Evolutionary conservation across 129 eudicot genomes (phyloP).

Genomic region (Oenanthe sinensis): DNA sequence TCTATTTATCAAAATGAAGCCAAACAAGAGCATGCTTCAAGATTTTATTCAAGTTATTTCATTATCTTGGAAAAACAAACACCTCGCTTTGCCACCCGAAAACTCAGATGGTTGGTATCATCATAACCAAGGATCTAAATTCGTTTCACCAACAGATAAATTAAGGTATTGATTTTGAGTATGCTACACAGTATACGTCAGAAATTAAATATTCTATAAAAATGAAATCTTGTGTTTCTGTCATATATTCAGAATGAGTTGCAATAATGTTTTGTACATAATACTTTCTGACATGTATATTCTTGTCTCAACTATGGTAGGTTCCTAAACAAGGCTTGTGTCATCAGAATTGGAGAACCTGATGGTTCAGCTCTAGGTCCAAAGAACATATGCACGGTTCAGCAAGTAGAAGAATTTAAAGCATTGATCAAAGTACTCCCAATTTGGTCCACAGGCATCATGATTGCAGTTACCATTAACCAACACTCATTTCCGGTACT

Average conservation of each 20-base stretch:
- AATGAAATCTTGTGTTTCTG: background rate
- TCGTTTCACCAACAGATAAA: conserved; percentile 32
- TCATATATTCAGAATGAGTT: background rate
- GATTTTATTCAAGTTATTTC: conserved; percentile 40
- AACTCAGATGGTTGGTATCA: conserved; percentile 23
- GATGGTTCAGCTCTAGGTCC: conserved; percentile 32
- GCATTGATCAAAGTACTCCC: conserved; percentile 64
- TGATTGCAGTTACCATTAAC: conserved; percentile 42
- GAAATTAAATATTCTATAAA: background rate
- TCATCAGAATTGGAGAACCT: conserved; percentile 29
- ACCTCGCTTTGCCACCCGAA: conserved; percentile 31
- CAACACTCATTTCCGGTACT: conserved; percentile 55
- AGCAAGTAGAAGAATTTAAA: conserved; percentile 70
- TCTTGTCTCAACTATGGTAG: conserved; percentile 20
- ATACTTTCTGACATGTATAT: background rate
- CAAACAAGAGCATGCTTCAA: conserved; percentile 46
- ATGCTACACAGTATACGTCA: background rate
- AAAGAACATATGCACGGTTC: conserved; percentile 48
- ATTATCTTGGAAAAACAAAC: conserved; percentile 41
- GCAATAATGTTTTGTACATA: background rate
- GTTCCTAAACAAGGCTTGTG: conserved; percentile 67
- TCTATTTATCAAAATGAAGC: conserved; percentile 44
- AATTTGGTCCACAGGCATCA: conserved; percentile 71
- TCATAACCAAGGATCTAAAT: conserved; percentile 30
- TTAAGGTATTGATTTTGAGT: conserved; percentile 26